Base-by-base conservation (phyloP, 2,329 filamentous ascomycete genomes). In the Cladorrhinum sp. region DNA sequence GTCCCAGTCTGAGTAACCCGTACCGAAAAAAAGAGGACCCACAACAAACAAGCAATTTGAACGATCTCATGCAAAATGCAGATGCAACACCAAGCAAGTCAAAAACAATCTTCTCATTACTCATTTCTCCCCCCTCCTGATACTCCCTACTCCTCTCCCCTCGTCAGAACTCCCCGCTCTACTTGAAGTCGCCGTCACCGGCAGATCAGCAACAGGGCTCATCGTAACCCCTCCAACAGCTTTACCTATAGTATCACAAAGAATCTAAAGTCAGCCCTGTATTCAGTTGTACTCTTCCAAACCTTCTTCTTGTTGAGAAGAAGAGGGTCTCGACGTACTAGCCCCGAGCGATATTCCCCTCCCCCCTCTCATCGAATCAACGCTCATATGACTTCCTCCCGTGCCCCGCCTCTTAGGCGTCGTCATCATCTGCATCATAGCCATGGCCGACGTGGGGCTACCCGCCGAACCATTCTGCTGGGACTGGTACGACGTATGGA, bases 331-430 rank as follows among this genome's bases (percentile, higher is more conserved):
- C 41, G 18, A 61, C 59, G 41, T 62, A 65, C 61, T 60, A 20
- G 62, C 60, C 24, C 65, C 67, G 22, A 65, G 51, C 23, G 60
- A 64, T 23, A 67, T 66, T 12, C 66, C 66, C 20, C 54, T 60
- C 1, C 64, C 66, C 12, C 55, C 55, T 32, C 56, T 67, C 62
- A 65, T 64, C 53, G 64, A 66, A 23, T 66, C 62, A 9, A 63
- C 20, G 32, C 56, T 64, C 57, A 66, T 53, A 23, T 64, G 62
- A 29, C 65, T 64, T 0, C 57, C 56, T 1, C 59, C 61, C 3
- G 55, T 60, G 4, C 58, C 58, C 38, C 62, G 57, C 12, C 62
- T 60, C 54, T 57, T 62, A 8, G 58, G 54, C 18, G 53, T 29
- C 20, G 54, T 56, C 48, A 49, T 29, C 49, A 36, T 24, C 16